phyloP scores from a whole-genome alignment of 2,329 filamentous ascomycete genomes.

The Coniosporium tulheliwenetii region DNA sequence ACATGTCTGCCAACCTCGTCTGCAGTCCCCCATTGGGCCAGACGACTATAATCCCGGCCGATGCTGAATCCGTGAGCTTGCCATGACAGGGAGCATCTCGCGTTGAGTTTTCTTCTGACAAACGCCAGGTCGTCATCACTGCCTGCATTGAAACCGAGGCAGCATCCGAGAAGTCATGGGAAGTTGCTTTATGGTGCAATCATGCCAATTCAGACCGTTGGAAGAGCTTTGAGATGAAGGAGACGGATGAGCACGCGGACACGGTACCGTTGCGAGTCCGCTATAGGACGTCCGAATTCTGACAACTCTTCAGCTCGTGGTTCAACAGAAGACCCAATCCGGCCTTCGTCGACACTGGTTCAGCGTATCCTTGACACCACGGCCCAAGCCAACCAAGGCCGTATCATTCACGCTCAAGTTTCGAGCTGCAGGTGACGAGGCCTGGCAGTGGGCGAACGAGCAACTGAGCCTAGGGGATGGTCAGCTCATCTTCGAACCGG shows the following conservation, averaged over 20 bases:
- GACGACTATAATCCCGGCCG: slow-evolving; percentile 42
- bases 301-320: too few relatives aligned
- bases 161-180: not conserved
- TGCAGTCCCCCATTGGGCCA: slow-evolving; percentile 63
- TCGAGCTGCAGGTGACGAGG: slow-evolving; percentile 31
- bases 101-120: not conserved
- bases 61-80: slow-evolving; percentile 21
- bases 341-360: slow-evolving; percentile 34
- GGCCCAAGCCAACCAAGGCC: slow-evolving; percentile 27
- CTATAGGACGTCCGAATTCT: too few relatives aligned
- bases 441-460: slow-evolving; percentile 59
- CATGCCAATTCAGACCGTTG: not conserved
- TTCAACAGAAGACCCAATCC: too few relatives aligned
- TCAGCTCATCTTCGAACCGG: slow-evolving; percentile 36
- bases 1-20: slow-evolving; percentile 38
- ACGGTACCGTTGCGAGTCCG: too few relatives aligned
- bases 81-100: slow-evolving; percentile 3
- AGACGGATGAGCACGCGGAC: too few relatives aligned
- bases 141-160: slow-evolving; percentile 53
- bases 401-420: slow-evolving; percentile 60
- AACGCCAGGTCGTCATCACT: slow-evolving; percentile 39
- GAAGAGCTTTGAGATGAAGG: too few relatives aligned
- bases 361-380: slow-evolving; percentile 28
- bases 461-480: slow-evolving; percentile 49
- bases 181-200: not conserved